phyloP scores from a whole-genome alignment of 441 rosid species.

The Croton laevigatus region DNA sequence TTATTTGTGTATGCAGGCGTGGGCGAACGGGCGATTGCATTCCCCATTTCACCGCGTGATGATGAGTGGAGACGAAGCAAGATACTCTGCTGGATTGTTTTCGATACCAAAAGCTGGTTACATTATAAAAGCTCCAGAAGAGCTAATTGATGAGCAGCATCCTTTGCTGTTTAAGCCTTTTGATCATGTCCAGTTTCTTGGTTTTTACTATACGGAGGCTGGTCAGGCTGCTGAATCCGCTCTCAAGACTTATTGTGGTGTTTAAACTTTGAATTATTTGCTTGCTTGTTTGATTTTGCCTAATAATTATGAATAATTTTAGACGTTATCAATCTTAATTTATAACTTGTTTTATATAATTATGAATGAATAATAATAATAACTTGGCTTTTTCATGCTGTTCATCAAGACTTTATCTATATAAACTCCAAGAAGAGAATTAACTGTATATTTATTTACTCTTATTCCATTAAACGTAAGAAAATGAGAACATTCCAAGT shows the following conservation, averaged over 20 bases:
- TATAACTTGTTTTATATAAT: too few species aligned
- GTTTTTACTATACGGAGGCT: conserved; percentile 44
- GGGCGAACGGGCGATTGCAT: conserved; percentile 51
- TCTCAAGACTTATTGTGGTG: conserved; percentile 49
- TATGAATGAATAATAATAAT: too few species aligned
- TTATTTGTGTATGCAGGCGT: conserved; percentile 35
- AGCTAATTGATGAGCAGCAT: conserved; percentile 51
- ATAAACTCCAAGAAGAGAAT: too few species aligned
- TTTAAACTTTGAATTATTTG: conserved; percentile 4
- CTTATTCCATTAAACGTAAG: too few species aligned
- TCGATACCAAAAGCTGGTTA: conserved; percentile 49
- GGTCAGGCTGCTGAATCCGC: conserved; percentile 49
- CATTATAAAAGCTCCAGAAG: conserved; percentile 46
- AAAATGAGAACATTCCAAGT: too few species aligned
- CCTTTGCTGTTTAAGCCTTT: conserved; percentile 57
- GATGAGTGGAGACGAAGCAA: conserved; percentile 51
- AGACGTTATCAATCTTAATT: too few species aligned
- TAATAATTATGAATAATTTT: too few species aligned
- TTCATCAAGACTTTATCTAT: too few species aligned
- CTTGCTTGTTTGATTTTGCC: too few species aligned
- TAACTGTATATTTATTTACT: too few species aligned
- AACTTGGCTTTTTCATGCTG: too few species aligned
- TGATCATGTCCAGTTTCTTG: conserved; percentile 48
- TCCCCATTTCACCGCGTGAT: conserved; percentile 48
- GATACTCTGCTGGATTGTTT: conserved; percentile 55